These are phyloP conservation scores for Lumnitzera racemosa DNA, from an alignment of 345 rosid genomes.

Conservation along the genomic window DNA sequence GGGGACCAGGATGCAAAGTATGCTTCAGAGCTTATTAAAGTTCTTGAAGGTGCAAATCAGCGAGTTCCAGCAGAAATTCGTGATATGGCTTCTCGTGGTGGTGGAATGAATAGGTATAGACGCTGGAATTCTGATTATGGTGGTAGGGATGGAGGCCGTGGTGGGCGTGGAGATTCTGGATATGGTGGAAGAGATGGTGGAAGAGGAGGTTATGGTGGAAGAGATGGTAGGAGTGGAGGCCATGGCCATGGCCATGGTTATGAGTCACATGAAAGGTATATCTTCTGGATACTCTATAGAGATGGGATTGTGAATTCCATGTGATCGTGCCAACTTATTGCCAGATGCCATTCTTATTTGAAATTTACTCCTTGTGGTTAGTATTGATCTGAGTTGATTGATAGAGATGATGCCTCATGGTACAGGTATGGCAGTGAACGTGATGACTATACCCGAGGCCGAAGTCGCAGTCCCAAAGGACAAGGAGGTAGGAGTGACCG, in stretches of 20 bases:
- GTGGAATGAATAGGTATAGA: conserved; percentile 61
- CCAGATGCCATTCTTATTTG: too few relatives aligned
- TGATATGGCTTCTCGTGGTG: conserved; percentile 78
- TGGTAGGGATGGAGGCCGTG: conserved; percentile 60
- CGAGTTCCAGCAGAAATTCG: conserved; percentile 78
- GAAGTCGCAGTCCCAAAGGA: conserved; percentile 26
- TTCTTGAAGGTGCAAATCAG: conserved; percentile 92
- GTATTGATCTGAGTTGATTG: too few relatives aligned
- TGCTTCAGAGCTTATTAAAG: conserved; percentile 78
- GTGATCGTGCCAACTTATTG: background rate
- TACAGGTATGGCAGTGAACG: conserved; percentile 5
- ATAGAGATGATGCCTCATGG: background rate
- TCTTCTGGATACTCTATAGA: background rate
- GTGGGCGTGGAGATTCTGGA: conserved; percentile 39
- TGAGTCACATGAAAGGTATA: conserved; percentile 62
- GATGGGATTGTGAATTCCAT: background rate
- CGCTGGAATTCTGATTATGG: conserved; percentile 67
- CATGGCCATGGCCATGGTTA: conserved; percentile 42
- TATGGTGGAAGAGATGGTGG: conserved; percentile 56
- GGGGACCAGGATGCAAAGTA: conserved; percentile 89
- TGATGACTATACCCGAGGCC: conserved; percentile 21
- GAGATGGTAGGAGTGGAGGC: conserved; percentile 37
- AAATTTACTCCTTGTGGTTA: too few relatives aligned
- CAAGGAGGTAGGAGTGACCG: conserved; percentile 31
- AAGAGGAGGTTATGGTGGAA: conserved; percentile 37